Conservation (phyloP, 164 flowering plant genomes). For the Pachysandra terminalis region DNA sequence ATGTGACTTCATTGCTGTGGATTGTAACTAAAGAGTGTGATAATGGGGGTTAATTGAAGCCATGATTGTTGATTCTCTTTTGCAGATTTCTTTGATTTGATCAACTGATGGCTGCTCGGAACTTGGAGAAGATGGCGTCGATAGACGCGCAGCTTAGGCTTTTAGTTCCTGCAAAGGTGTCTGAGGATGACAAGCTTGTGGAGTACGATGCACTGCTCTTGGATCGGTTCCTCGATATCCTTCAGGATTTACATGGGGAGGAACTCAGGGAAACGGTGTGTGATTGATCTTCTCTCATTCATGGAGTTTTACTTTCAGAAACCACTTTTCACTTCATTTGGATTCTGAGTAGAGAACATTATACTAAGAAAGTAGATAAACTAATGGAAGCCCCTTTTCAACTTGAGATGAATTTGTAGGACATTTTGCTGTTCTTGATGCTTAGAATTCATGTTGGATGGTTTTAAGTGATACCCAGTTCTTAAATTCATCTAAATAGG, state of each 20-base stretch:
- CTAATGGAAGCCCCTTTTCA: conserved; percentile 1
- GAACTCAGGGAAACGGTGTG: conserved; percentile 84
- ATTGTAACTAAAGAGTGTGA: neutral
- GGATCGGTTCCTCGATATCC: conserved; percentile 92
- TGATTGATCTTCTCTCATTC: neutral
- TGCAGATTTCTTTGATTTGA: neutral
- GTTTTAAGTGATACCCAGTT: conserved; percentile 3
- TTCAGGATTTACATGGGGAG: conserved; percentile 89
- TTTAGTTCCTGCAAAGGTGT: conserved; percentile 74
- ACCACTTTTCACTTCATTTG: too few species aligned
- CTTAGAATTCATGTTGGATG: neutral
- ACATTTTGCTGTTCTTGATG: neutral
- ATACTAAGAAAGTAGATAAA: neutral
- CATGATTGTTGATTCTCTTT: neutral
- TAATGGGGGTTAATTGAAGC: too few species aligned
- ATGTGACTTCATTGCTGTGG: neutral
- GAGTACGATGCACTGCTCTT: conserved; percentile 90
- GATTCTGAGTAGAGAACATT: neutral
- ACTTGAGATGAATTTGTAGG: neutral
- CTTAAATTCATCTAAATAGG: neutral
- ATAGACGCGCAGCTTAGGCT: conserved; percentile 89
- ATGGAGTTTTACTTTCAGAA: neutral
- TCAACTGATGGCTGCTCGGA: conserved; percentile 32
- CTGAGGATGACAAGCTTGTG: conserved; percentile 88
- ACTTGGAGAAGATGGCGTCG: conserved; percentile 78